Percentiles rank a stretch among this genome's conserved stretches.
Conservation (phyloP, 78 protist species). For the Monocercomonoides exilis region DNA sequence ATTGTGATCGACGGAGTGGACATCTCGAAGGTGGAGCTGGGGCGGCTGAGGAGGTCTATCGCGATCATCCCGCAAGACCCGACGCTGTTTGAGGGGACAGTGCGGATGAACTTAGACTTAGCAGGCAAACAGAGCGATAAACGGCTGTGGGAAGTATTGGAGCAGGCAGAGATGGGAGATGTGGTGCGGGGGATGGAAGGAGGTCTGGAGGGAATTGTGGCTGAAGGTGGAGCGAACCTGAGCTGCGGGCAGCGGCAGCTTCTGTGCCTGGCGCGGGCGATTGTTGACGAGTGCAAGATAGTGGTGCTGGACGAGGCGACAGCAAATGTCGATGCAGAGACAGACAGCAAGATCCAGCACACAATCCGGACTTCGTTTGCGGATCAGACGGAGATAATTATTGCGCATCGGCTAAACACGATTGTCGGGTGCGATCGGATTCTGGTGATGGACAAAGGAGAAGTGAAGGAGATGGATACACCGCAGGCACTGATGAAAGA, state of each 20-base stretch:
- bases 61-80: constrained; percentile 88
- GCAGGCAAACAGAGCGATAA: constrained; percentile 44
- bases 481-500: constrained; percentile 10
- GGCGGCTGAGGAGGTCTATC: constrained; percentile 50
- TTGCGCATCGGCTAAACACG: background rate
- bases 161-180: constrained; percentile 37
- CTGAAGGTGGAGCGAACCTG: constrained; percentile 58
- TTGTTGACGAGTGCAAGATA: constrained; percentile 39
- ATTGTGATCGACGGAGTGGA: constrained; percentile 47
- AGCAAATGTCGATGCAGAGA: constrained; percentile 60
- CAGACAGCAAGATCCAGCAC: constrained; percentile 41
- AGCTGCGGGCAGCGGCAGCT: constrained; percentile 79
- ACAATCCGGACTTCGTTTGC: background rate
- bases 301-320: constrained; percentile 82
- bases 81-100: constrained; percentile 61
- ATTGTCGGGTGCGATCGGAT: constrained; percentile 36
- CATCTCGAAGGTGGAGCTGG: constrained; percentile 41
- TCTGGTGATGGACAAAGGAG: constrained; percentile 41
- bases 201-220: background rate
- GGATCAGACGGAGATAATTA: background rate
- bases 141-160: constrained; percentile 49
- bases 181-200: background rate
- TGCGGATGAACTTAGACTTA: constrained; percentile 83
- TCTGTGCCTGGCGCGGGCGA: constrained; percentile 78
- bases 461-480: constrained; percentile 17